Base-by-base conservation (phyloP, 2,329 filamentous ascomycete species). In the Penicillium janthinellum region DNA sequence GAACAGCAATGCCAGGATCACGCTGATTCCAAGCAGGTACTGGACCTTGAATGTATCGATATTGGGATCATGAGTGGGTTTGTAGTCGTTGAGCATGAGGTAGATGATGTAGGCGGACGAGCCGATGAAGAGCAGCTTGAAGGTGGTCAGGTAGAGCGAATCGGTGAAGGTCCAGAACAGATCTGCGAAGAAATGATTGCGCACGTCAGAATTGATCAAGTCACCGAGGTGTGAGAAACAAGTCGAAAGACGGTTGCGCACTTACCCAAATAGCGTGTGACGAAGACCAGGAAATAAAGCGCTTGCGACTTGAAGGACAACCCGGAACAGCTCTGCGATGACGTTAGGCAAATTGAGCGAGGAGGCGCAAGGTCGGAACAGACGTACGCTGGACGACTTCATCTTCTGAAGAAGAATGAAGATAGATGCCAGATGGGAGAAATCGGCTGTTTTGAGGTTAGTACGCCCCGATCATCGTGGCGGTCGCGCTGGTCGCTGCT, bases 251-350 rank as follows among this genome's bases (percentile, higher is more conserved):
- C 57, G 22, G 14, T 45, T 22, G 58, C 12, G 49, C 41, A 41
- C 77, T 57, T 81, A 91, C 90, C 90, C 64, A 99, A 86, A 78
- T 99, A 99, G 73, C 95, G 87, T 63, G 93, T 96, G 45, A 96
- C 76, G 78, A 99, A 99, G 71, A 99, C 95, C 47, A 96, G 81
- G 68, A 98, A 83, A 79, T 99, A 99, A 58, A 99, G 85, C 53
- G 89, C 91, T 84, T 99, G 95, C 63, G 94, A 97, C 78, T 99
- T 99, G 86, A 99, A 98, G 15, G 95, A 99, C 78, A 99, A 94
- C 70, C 95, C 95, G 44, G 94, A 89, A 77, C 93, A 96, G 83
- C 93, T 97, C 94, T 97, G 56, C 35, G 44, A 61, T 47, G 52
- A 55, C 41, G 52, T 45, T 55, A 53, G 25, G 4, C 2, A 22